Evolutionary conservation across 2,329 filamentous ascomycete genomes (phyloP), one percentile per base, ranked within the genome.

Genomic region (Penicillium sp.): DNA sequence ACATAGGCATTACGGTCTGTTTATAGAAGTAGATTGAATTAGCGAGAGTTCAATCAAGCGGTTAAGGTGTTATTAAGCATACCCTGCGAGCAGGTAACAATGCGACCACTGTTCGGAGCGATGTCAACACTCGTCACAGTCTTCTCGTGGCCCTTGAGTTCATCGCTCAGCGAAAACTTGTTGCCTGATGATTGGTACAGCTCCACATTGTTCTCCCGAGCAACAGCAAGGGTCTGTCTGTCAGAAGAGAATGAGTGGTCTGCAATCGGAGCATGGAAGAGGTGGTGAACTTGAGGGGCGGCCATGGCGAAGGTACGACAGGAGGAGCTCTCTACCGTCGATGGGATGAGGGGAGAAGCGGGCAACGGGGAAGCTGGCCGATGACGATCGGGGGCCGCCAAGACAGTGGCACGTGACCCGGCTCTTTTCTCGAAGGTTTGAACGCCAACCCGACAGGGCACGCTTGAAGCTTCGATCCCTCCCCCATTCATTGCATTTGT

Each of bases 261-360:
- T 62, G 91, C 90, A 69, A 99, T 97, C 56, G 93, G 91, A 64
- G 88, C 86, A 79, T 97, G 91, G 79, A 99, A 99, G 61, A 99
- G 88, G 69, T 97, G 92, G 77, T 97, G 91, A 52, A 96, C 89
- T 81, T 97, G 90, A 60, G 92, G 90, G 54, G 87, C 74, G 49
- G 90, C 81, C 93, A 97, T 97, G 54, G 46, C 81, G 51, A 51
- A 33, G 17, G 8, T 44, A 78, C 80, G 87, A 89, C 91, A 94
- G 90, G 91, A 95, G 90, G 80, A 90, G 84, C 91, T 96, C 94
- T 97, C 94, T 88, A 97, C 94, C 97, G 94, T 83, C 89, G 84
- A 58, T 33, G 46, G 43, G 29, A 53, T 40, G 52, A 44, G 53
- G 51, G 46, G 49, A 43, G 48, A 45, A 37, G 41, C 33, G 46